Conservation (phyloP, 2,329 filamentous ascomycete species). For the Talaromyces sp. region DNA sequence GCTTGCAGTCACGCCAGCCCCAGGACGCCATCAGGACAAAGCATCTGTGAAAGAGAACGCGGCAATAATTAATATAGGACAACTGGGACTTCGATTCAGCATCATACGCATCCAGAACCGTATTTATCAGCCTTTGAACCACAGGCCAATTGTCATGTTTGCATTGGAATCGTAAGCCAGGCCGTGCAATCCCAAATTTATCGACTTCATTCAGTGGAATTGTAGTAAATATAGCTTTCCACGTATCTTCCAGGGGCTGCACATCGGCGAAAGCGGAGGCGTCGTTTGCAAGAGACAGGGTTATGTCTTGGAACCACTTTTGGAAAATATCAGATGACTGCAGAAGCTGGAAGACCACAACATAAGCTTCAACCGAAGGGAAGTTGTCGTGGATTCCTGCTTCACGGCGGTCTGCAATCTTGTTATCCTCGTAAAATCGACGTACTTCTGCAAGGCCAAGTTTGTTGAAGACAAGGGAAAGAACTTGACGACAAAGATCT, state of each 20-base stretch:
- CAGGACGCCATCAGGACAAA: conserved; percentile 50
- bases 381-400: conserved; percentile 45
- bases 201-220: conserved; percentile 54
- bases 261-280: conserved; percentile 28
- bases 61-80: conserved; percentile 54
- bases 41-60: conserved; percentile 49
- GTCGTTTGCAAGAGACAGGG: conserved; percentile 36
- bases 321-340: conserved; percentile 23
- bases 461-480: conserved; percentile 28
- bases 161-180: conserved; percentile 36
- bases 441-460: conserved; percentile 34
- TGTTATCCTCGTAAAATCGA: conserved; percentile 43
- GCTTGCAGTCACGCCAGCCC: conserved; percentile 55
- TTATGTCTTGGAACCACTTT: conserved; percentile 41
- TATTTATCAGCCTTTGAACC: conserved; percentile 43
- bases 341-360: conserved; percentile 45
- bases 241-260: conserved; percentile 30
- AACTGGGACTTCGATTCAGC: conserved; percentile 34
- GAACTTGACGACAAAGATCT: conserved; percentile 30
- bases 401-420: conserved; percentile 38
- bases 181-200: conserved; percentile 41
- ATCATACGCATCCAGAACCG: conserved; percentile 45
- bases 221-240: conserved; percentile 47
- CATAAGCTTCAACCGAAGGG: conserved; percentile 41
- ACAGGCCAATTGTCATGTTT: conserved; percentile 48